These are phyloP conservation scores for Blastocystis sp. DNA, from an alignment of 352 stramenopile species.

Conservation along the genomic window DNA sequence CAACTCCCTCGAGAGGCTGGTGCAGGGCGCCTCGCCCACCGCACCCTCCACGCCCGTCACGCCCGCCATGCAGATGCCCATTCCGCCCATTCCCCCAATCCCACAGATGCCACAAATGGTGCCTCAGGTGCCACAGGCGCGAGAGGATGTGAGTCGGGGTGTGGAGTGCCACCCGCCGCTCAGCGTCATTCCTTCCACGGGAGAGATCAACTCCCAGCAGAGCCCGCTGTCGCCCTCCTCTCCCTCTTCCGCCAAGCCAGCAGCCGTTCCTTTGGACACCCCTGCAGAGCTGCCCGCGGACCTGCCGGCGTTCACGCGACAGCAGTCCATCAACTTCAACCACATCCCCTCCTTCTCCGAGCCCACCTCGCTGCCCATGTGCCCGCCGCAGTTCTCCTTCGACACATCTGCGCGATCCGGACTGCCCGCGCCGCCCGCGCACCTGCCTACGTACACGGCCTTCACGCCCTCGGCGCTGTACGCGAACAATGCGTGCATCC, in stretches of 20 bases:
- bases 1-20: conserved; percentile 19
- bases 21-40: neutral
- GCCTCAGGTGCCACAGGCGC: too few relatives aligned
- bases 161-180: neutral
- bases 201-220: neutral
- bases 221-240: neutral
- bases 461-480: neutral
- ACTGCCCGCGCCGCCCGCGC: neutral
- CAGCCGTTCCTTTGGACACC: too few relatives aligned
- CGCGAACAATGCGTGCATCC: neutral
- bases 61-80: neutral
- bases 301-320: neutral
- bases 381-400: neutral
- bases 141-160: too few relatives aligned
- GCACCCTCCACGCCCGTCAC: neutral
- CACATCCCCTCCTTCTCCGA: neutral
- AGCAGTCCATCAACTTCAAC: neutral
- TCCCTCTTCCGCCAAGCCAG: too few relatives aligned
- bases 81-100: neutral
- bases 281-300: too few relatives aligned
- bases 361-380: neutral
- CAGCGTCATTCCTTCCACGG: neutral
- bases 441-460: neutral
- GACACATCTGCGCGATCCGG: too few relatives aligned
- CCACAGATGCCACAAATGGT: too few relatives aligned